Evolutionary conservation across 2,329 filamentous ascomycete species (phyloP), one percentile per base, ranked within the genome.

Genomic region (Botrytis galanthina): DNA sequence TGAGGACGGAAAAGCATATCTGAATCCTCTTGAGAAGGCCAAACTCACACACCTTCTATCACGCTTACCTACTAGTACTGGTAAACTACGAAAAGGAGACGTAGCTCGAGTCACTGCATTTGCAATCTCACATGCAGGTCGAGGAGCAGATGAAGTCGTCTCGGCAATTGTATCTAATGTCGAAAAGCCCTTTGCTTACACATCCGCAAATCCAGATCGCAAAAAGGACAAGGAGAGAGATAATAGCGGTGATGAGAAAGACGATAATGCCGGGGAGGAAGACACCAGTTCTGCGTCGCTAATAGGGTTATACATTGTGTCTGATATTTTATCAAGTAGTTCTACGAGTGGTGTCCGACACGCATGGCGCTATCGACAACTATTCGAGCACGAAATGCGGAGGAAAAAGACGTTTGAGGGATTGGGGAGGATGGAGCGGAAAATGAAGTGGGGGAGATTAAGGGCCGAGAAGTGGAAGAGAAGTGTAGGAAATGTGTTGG

Each of bases 71-170:
- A 92, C 90, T 4, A 90, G 89, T 5, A 89, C 93, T 57, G 88
- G 90, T 3, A 92, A 88, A 77, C 85, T 98, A 39, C 88, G 93
- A 42, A 93, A 93, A 79, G 94, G 94, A 4, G 94, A 98, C 79
- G 89, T 98, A 63, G 95, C 94, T 1, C 88, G 94, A 8, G 87
- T 98, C 3, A 95, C 95, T 1, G 88, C 92, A 4, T 98, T 98
- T 82, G 95, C 95, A 20, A 94, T 98, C 73, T 91, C 91, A 3
- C 94, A 98, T 81, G 93, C 94, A 1, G 93, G 92, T 57, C 87
- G 90, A 32, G 96, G 95, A 26, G 92, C 93, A 20, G 93, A 97
- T 76, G 96, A 98, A 83, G 91, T 98, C 51, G 94, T 97, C n/a
- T 89, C 95, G 68, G 89, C 97, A 83, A 90, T 98, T 54, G 88